A percentile compares a stretch with the other conserved stretches of the same genome.
Conservation (phyloP, 2,329 filamentous ascomycete genomes). For the Chrysosphaeria jannelii region DNA sequence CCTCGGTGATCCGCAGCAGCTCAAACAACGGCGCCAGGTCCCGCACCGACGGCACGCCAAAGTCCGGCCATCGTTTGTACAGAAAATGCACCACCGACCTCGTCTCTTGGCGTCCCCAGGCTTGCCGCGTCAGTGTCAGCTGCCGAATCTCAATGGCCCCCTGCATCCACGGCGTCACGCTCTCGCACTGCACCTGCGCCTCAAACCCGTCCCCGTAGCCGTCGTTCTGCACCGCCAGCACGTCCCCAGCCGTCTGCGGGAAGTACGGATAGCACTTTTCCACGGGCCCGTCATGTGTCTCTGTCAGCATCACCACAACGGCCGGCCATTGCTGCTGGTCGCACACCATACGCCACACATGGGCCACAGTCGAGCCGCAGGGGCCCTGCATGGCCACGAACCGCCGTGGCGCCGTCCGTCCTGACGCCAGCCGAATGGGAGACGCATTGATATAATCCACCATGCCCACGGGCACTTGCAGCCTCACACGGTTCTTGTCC, state of each 20-base stretch:
- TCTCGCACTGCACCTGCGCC: slow-evolving; percentile 38
- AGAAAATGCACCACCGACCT: slow-evolving; percentile 57
- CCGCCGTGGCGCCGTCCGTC: slow-evolving; percentile 11
- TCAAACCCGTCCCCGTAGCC: slow-evolving; percentile 35
- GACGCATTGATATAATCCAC: slow-evolving; percentile 67
- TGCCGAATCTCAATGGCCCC: slow-evolving; percentile 45
- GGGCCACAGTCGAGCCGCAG: slow-evolving; percentile 40
- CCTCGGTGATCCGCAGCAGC: slow-evolving; percentile 34
- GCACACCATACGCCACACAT: slow-evolving; percentile 90
- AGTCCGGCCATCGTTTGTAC: slow-evolving; percentile 75
- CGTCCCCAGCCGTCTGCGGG: slow-evolving; percentile 23
- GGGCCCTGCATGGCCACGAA: slow-evolving; percentile 94
- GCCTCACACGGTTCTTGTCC: slow-evolving; percentile 55
- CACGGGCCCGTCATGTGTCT: slow-evolving; percentile 44
- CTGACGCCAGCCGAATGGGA: slow-evolving; percentile 22
- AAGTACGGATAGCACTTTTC: slow-evolving; percentile 86
- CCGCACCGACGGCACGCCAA: slow-evolving; percentile 42
- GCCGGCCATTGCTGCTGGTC: slow-evolving; percentile 41
- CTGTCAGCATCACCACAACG: slow-evolving; percentile 84
- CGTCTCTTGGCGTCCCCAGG: slow-evolving; percentile 15
- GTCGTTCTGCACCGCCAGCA: slow-evolving; percentile 26
- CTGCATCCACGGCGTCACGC: slow-evolving; percentile 19
- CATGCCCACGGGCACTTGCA: slow-evolving; percentile 43
- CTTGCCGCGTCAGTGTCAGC: slow-evolving; percentile 17
- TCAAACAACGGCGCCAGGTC: slow-evolving; percentile 38